These are phyloP conservation scores for Aspergillus asperescens DNA, from an alignment of 495 filamentous ascomycete genomes.

Conservation along the genomic window DNA sequence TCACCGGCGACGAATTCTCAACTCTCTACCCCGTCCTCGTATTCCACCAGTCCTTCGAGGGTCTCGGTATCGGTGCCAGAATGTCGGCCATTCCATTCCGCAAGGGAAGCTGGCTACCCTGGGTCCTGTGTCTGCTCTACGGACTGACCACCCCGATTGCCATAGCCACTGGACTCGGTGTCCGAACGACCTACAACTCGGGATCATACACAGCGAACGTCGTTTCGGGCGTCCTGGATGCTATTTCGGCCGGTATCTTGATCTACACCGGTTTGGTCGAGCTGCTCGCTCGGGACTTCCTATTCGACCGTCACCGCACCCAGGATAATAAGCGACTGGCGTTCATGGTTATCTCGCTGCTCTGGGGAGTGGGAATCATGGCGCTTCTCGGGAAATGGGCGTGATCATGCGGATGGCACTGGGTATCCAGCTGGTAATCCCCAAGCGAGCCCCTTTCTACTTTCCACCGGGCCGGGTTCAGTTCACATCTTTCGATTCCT, in stretches of 20 bases:
- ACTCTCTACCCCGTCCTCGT: constrained; percentile 8
- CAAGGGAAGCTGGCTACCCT: not conserved
- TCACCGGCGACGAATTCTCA: constrained; percentile 6
- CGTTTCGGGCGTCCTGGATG: constrained; percentile 1
- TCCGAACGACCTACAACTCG: constrained; percentile 5
- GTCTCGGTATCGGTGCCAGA: constrained; percentile 6
- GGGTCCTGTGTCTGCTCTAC: not conserved
- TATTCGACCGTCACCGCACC: constrained; percentile 5
- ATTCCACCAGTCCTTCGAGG: constrained; percentile 12
- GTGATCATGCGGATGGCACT: not conserved
- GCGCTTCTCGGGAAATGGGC: constrained; percentile 13
- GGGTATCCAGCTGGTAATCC: not conserved
- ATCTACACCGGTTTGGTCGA: constrained; percentile 5
- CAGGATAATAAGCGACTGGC: constrained; percentile 5
- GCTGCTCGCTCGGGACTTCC: constrained; percentile 6
- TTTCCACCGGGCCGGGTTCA: too few species aligned
- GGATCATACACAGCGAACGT: not conserved
- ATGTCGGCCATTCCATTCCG: constrained; percentile 9
- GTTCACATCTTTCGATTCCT: too few species aligned
- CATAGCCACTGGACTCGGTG: constrained; percentile 4
- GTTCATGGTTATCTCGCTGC: constrained; percentile 9
- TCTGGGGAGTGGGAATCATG: constrained; percentile 11
- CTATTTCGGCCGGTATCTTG: constrained; percentile 4
- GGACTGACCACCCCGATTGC: constrained; percentile 7
- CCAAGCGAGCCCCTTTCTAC: too few species aligned